These are phyloP conservation scores for Sinapis alba DNA, from an alignment of 441 rosid genomes.

Conservation along the genomic window DNA sequence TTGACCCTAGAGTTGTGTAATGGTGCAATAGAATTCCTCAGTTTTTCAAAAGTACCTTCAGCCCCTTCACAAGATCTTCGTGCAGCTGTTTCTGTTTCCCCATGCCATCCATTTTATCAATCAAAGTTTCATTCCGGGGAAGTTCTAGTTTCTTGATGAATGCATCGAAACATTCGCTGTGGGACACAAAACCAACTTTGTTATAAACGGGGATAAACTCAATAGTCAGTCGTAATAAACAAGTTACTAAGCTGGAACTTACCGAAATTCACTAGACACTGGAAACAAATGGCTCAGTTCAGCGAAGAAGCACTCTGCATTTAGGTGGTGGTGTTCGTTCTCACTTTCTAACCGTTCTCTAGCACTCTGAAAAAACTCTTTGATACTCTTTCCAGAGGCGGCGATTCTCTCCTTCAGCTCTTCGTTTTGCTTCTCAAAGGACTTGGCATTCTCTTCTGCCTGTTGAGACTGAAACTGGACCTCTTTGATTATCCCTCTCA, in stretches of 20 bases:
- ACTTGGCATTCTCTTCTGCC: constrained; percentile 45
- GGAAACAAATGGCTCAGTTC: constrained; percentile 44
- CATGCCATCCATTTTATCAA: constrained; percentile 49
- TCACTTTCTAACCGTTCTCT: constrained; percentile 51
- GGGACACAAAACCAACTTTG: constrained; percentile 17
- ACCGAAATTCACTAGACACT: constrained; percentile 51
- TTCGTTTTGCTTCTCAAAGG: constrained; percentile 53
- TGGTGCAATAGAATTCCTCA: constrained; percentile 6
- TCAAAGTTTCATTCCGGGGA: constrained; percentile 40
- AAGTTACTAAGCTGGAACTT: constrained; percentile 20
- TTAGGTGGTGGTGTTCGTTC: constrained; percentile 24
- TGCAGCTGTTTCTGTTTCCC: constrained; percentile 55
- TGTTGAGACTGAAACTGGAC: constrained; percentile 47
- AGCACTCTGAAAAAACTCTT: constrained; percentile 42
- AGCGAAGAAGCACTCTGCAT: constrained; percentile 26
- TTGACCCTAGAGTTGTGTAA: constrained; percentile 1
- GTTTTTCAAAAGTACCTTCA: constrained; percentile 57
- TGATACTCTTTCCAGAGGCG: constrained; percentile 46
- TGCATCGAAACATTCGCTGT: constrained; percentile 46
- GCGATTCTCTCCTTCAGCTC: constrained; percentile 50
- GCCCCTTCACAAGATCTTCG: constrained; percentile 58
- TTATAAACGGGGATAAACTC: not conserved
- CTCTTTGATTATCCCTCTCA: constrained; percentile 50
- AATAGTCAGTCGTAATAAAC: not conserved
- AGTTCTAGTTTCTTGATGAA: constrained; percentile 44